These are phyloP conservation scores for Lasiosphaeria miniovina DNA, from an alignment of 495 filamentous ascomycete genomes.

Conservation along the genomic window DNA sequence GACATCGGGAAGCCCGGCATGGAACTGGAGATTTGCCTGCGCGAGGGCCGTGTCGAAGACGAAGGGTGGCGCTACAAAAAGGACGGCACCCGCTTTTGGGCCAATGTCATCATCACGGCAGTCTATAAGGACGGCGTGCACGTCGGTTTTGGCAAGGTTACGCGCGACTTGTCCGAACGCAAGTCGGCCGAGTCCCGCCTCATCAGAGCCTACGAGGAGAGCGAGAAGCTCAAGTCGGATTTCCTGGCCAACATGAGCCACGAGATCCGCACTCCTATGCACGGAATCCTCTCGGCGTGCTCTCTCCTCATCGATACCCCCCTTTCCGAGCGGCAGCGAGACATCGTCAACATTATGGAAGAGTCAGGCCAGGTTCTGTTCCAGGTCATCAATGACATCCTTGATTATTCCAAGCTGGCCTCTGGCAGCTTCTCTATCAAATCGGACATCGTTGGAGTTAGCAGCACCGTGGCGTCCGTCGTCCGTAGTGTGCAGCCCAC, in stretches of 20 bases:
- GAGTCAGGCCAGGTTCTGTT: conserved; percentile 48
- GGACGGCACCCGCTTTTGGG: conserved; percentile 63
- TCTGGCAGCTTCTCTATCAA: conserved; percentile 46
- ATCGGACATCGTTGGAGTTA: conserved; percentile 41
- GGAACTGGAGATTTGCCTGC: conserved; percentile 56
- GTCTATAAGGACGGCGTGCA: conserved; percentile 56
- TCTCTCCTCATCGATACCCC: conserved; percentile 42
- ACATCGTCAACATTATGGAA: conserved; percentile 46
- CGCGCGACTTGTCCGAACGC: conserved; percentile 61
- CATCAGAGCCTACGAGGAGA: conserved; percentile 62
- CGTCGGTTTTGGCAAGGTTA: conserved; percentile 64
- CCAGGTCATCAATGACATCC: conserved; percentile 51
- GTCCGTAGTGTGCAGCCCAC: conserved; percentile 44
- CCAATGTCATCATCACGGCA: conserved; percentile 63
- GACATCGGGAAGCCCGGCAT: conserved; percentile 50
- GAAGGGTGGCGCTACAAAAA: conserved; percentile 65
- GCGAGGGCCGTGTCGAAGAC: conserved; percentile 60
- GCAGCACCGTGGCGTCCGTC: conserved; percentile 51
- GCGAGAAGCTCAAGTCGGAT: conserved; percentile 61
- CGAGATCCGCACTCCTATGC: conserved; percentile 53
- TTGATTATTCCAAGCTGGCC: conserved; percentile 50
- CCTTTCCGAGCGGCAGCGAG: conserved; percentile 39
- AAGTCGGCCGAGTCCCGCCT: conserved; percentile 56
- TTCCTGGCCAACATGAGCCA: conserved; percentile 64
- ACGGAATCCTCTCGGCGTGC: conserved; percentile 50